Evolutionary conservation across 441 rosid species (phyloP), one percentile per base, ranked within the genome.

Genomic region (Populus trichocarpa): DNA sequence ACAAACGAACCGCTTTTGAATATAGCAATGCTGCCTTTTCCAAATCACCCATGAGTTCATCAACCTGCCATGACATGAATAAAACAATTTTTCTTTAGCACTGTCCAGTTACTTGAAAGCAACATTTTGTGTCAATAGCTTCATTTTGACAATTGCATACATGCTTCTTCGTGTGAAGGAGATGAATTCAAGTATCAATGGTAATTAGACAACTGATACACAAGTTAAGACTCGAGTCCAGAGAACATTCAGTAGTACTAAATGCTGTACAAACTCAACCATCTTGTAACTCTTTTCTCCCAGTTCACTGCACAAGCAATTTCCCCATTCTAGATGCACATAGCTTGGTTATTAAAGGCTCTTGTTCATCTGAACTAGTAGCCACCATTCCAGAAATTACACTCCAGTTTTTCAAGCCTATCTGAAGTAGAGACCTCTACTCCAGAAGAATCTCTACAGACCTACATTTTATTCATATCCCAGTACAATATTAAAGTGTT

Each of bases 1-100:
- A 77, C 84, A 96, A 85, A 13, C 87, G 85, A 76, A 90, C 89
- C 8, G 98, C 98, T 83, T 86, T 94, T 11, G 93, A 87, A 72
- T 96, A 96, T 71, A 81, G 73, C 36, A 82, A 78, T 32, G 86
- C 80, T 76, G 99, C 99, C 23, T 85, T 82, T 75, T 88, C 97
- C 85, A 74, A 83, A 2, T 91, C 75, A 53, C 92, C 94, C 91
- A 94, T 90, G 65, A 91, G 85, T 78, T 96, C 98, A 12, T 86
- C 86, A 16, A 93, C 99, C 99, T 95, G 88, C 80, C 85, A 78
- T 46, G 20, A 46, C 20, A 46, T 46, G 57, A 46, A 14, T 46
- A 14, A 46, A 14, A 46, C 20, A 46, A 14, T 4, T 14, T 14
- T 46, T 46, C 20, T 46, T 46, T 46, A 46, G 57, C 57, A 46